Evolutionary conservation across 2,329 filamentous ascomycete genomes (phyloP), one percentile per base, ranked within the genome.

Genomic region (Monosporascus sp.): DNA sequence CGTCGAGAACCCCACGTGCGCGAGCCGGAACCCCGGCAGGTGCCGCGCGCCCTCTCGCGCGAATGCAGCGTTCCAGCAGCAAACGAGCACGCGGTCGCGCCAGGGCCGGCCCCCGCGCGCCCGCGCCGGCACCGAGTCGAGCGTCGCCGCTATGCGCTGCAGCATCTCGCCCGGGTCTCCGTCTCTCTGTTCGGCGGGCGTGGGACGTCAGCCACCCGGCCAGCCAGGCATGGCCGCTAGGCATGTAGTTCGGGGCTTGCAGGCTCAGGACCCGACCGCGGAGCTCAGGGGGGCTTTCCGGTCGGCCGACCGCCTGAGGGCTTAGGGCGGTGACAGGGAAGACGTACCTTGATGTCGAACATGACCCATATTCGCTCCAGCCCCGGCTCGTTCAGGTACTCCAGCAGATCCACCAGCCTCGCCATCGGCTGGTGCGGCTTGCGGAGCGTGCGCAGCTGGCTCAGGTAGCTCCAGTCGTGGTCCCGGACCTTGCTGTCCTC

Each of bases 341-440:
- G 38, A 57, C 65, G 20, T 69, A 89, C 86, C 77, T 97, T 97
- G 68, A 97, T 89, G 68, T 97, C 93, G 3, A 97, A 75, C 56
- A 97, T 70, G 6, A 94, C 63, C 92, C 92, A 96, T 9, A 92
- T 76, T 44, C 86, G 69, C 62, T 89, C 82, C 39, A 80, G 68
- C 1, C 77, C 86, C 0, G 85, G 85, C 59, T 81, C 74, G 0
- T 81, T 76, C 50, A 97, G 69, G 65, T 87, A 93, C 54, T 82
- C 77, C 8, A 97, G 74, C 50, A 97, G 72, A 63, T 97, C 92
- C 22, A 71, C 62, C 14, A 97, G 74, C 31, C 87, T 77, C 5
- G 91, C 85, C 83, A 97, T 86, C 1, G 78, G 76, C 66, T 89
- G 80, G 52, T 83, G 79, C 8, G 90, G 90, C 56, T 81, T 79